phyloP scores from a whole-genome alignment of 2,329 filamentous ascomycete genomes.

The Neurospora sp. region DNA sequence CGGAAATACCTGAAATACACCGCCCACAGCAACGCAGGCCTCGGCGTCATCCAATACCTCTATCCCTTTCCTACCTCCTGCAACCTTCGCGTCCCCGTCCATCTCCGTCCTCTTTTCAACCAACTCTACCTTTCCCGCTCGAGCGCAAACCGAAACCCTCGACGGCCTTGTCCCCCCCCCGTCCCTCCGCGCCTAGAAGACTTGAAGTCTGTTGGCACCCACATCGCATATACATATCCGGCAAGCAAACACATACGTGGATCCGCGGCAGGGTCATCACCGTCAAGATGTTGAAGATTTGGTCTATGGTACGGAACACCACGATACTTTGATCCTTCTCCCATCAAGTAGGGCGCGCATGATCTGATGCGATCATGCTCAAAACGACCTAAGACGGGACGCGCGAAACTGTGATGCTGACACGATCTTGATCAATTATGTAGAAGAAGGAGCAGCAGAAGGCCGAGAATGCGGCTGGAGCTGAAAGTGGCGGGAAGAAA shows the following conservation, averaged over 20 bases:
- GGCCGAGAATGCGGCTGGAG: slow-evolving; percentile 70
- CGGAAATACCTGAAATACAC: background rate
- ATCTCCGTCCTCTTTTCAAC: background rate
- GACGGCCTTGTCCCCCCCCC: background rate
- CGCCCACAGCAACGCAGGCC: background rate
- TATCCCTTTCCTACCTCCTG: background rate
- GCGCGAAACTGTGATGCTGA: background rate
- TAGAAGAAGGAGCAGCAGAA: slow-evolving; percentile 96
- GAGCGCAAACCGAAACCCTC: background rate
- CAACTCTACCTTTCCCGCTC: background rate
- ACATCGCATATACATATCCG: background rate
- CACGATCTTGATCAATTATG: slow-evolving; percentile 22
- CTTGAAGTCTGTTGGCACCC: background rate
- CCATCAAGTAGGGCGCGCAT: background rate
- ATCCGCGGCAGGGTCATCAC: background rate
- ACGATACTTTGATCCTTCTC: background rate
- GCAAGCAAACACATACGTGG: background rate
- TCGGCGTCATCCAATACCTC: background rate
- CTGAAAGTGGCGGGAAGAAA: slow-evolving; percentile 65
- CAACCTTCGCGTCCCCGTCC: background rate
- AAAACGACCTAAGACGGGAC: background rate
- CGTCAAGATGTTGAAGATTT: slow-evolving; percentile 92
- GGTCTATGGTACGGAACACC: slow-evolving; percentile 70
- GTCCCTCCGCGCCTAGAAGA: background rate
- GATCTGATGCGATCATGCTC: background rate